phyloP scores from a whole-genome alignment of 148 eudicot species.

The Vaccinium myrtillus region DNA sequence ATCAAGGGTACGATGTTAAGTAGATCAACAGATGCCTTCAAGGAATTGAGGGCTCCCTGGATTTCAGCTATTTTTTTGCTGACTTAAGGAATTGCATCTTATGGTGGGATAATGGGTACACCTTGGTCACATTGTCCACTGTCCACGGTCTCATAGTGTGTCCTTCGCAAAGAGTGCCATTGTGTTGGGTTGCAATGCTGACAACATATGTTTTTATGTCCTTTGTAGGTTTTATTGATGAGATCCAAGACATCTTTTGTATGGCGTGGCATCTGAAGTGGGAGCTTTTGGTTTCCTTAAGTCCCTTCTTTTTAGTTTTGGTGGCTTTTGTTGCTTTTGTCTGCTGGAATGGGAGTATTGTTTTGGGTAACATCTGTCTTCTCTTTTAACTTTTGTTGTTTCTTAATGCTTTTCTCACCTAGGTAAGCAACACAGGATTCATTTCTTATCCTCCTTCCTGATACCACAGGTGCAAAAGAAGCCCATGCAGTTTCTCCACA shows the following conservation, averaged over 20 bases:
- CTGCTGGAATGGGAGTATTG: conserved; percentile 84
- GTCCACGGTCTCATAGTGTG: neutral
- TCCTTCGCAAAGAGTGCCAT: neutral
- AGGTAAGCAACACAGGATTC: neutral
- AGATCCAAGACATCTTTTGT: conserved; percentile 41
- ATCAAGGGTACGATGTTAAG: neutral
- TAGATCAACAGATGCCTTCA: neutral
- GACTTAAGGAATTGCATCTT: neutral
- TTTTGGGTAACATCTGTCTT: conserved; percentile 51
- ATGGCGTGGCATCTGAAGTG: conserved; percentile 63
- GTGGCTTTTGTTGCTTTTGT: conserved; percentile 55
- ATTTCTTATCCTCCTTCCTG: conserved; percentile 6
- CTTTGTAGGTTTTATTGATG: conserved; percentile 61
- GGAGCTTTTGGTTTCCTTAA: conserved; percentile 59
- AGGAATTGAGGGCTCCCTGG: neutral
- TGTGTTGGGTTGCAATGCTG: conserved; percentile 16
- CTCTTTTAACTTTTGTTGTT: neutral
- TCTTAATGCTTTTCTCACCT: neutral
- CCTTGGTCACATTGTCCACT: neutral
- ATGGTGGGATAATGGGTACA: conserved; percentile 4
- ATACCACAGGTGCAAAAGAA: conserved; percentile 89
- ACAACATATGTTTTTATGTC: neutral
- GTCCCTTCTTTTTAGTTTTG: conserved; percentile 64
- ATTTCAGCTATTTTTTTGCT: neutral
- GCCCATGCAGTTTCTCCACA: conserved; percentile 87